phyloP scores from a whole-genome alignment of 345 rosid genomes.

The Ceriops zippeliana region DNA sequence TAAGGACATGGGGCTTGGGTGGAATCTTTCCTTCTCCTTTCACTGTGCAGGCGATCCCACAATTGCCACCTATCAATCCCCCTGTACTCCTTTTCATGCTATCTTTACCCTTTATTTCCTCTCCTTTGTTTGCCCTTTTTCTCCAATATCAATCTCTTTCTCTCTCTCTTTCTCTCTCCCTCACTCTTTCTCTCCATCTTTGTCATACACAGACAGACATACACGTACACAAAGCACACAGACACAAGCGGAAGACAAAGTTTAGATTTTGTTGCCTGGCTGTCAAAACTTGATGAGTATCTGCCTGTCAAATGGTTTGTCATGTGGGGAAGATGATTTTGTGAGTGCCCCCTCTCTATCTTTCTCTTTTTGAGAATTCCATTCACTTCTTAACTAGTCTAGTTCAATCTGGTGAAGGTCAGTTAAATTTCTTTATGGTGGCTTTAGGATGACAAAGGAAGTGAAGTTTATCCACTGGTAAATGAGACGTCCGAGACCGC shows the following conservation, averaged over 20 bases:
- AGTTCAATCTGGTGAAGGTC: background rate
- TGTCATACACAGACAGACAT: slow-evolving; percentile 5
- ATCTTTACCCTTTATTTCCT: slow-evolving; percentile 17
- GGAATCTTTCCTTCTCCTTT: slow-evolving; percentile 38
- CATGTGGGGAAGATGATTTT: slow-evolving; percentile 31
- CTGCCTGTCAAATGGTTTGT: slow-evolving; percentile 30
- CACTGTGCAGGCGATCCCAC: slow-evolving; percentile 42
- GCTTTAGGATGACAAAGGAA: slow-evolving; percentile 30
- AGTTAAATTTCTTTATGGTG: background rate
- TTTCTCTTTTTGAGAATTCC: background rate
- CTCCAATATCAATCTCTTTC: background rate
- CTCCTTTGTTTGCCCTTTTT: background rate
- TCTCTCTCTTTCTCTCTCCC: too few relatives aligned
- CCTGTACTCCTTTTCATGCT: slow-evolving; percentile 38
- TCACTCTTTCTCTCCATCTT: too few relatives aligned
- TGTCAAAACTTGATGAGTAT: slow-evolving; percentile 23
- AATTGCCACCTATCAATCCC: slow-evolving; percentile 18
- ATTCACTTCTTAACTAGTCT: background rate
- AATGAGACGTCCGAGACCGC: slow-evolving; percentile 22
- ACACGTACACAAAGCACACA: slow-evolving; percentile 13
- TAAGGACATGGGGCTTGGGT: background rate
- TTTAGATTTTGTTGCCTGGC: slow-evolving; percentile 26
- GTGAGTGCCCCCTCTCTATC: slow-evolving; percentile 25
- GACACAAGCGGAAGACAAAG: background rate
- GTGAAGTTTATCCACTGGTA: slow-evolving; percentile 12